Percentiles rank a stretch among this genome's conserved stretches.
These are phyloP conservation scores for Xerophyta viscosa DNA, from an alignment of 106 monocot genomes.

Conservation along the genomic window DNA sequence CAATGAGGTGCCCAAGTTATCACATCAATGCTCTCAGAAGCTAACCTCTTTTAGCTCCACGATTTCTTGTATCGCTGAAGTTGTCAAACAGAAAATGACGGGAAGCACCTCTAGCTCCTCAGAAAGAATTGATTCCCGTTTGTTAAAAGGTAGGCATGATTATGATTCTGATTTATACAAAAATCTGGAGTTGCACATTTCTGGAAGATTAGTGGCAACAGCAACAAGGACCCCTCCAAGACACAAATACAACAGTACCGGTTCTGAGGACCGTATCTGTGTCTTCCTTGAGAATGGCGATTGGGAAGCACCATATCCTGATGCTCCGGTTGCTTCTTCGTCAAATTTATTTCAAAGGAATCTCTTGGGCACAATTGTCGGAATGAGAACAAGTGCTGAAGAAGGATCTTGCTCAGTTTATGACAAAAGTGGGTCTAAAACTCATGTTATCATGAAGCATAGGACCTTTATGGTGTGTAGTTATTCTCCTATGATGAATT, in stretches of 20 bases:
- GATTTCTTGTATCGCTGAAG: conserved; percentile 6
- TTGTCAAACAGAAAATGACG: conserved; percentile 4
- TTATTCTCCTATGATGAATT: not conserved
- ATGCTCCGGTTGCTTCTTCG: conserved; percentile 5
- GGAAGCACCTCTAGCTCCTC: conserved; percentile 1
- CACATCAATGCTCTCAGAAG: conserved; percentile 31
- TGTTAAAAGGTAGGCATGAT: conserved; percentile 8
- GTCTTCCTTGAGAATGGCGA: conserved; percentile 45
- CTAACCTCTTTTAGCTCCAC: conserved; percentile 15
- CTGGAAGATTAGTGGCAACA: conserved; percentile 58
- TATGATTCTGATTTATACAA: conserved; percentile 41
- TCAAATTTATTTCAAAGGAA: conserved; percentile 9
- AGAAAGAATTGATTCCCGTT: conserved; percentile 1
- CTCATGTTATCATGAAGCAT: conserved; percentile 85
- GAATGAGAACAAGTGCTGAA: conserved; percentile 62
- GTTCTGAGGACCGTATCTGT: conserved; percentile 60
- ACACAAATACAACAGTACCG: conserved; percentile 17
- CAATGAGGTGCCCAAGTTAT: conserved; percentile 35
- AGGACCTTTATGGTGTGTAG: conserved; percentile 84
- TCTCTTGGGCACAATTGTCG: conserved; percentile 69
- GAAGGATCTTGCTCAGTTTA: conserved; percentile 79
- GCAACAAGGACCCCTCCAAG: conserved; percentile 51
- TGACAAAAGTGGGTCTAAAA: conserved; percentile 50
- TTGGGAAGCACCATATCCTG: not conserved
- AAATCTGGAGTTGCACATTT: conserved; percentile 70